phyloP scores from a whole-genome alignment of 2,329 filamentous ascomycete genomes.

The Aspergillus felis region DNA sequence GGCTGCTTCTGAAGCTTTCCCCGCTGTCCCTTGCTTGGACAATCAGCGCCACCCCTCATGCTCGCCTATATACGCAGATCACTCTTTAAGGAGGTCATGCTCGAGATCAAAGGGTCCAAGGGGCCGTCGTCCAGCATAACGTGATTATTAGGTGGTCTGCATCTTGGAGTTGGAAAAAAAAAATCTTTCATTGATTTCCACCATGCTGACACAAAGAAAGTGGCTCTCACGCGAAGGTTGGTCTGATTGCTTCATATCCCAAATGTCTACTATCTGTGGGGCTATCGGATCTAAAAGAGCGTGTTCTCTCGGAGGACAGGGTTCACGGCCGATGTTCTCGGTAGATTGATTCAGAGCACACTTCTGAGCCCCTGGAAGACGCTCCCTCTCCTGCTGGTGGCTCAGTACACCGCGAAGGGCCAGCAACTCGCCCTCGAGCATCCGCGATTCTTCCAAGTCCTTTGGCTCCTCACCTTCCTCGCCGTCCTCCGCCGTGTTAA shows the following conservation, averaged over 20 bases:
- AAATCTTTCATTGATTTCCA: neutral
- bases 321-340: conserved; percentile 58
- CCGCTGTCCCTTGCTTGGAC: conserved; percentile 12
- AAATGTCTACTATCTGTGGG: neutral
- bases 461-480: conserved; percentile 53
- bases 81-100: neutral
- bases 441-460: conserved; percentile 47
- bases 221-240: conserved; percentile 34
- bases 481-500: conserved; percentile 50
- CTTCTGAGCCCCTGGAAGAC: conserved; percentile 62
- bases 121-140: neutral
- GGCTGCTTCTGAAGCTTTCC: conserved; percentile 16
- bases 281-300: neutral
- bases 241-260: neutral
- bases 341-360: conserved; percentile 56
- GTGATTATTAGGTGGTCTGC: neutral
- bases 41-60: neutral
- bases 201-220: neutral
- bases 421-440: conserved; percentile 52
- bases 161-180: neutral
- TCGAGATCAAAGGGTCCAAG: neutral
- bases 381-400: conserved; percentile 60
- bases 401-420: conserved; percentile 61
- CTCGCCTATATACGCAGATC: neutral
- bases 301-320: conserved; percentile 23